Base-by-base conservation (phyloP, 768 basidiomycete genomes). In the Gloeostereum incarnatum region DNA sequence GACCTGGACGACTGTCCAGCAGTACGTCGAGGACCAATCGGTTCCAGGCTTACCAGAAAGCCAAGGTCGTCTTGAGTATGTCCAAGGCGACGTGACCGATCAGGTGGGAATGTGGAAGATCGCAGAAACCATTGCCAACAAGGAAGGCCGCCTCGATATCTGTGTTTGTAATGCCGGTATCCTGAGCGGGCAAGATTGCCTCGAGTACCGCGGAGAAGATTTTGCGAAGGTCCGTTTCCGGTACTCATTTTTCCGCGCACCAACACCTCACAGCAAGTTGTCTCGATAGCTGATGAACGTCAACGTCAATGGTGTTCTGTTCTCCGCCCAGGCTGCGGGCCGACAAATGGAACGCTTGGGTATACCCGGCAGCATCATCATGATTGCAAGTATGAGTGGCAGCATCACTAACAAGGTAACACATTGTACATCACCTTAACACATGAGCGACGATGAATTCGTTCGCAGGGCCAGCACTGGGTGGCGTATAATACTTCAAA, bases 101-200 rank as follows among this genome's bases (percentile, higher is more conserved):
- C 83, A 87, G 61, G 55, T 63, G 32, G 46, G 51, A 26, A 52
- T 78, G 49, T 84, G 82, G 79, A 63, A 60, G 31, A 56, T 63
- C 36, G 75, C 59, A 11, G 60, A 71, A 49, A 65, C 66, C 46
- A 76, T 89, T 31, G 82, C 75, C 1, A 66, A 80, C 42, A 65
- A 59, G 46, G 85, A 88, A 45, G 70, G 72, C 11, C 62, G 84
- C 46, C 68, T 88, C 62, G 85, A 90, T 52, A 66, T 81, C 9
- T 84, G 81, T 48, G 56, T 88, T 42, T 84, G 84, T 3, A 83
- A 84, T 11, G 86, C 86, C 30, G 87, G 85, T 16, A 72, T 88
- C 36, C 52, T 83, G 51, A 73, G 69, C 0, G 63, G 79, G 42
- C 74, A 56, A 21, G 73, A 75, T 40, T 83, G 81, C 46, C 53